Conservation (phyloP, 2,329 filamentous ascomycete species). For the Nemania bipapillata region DNA sequence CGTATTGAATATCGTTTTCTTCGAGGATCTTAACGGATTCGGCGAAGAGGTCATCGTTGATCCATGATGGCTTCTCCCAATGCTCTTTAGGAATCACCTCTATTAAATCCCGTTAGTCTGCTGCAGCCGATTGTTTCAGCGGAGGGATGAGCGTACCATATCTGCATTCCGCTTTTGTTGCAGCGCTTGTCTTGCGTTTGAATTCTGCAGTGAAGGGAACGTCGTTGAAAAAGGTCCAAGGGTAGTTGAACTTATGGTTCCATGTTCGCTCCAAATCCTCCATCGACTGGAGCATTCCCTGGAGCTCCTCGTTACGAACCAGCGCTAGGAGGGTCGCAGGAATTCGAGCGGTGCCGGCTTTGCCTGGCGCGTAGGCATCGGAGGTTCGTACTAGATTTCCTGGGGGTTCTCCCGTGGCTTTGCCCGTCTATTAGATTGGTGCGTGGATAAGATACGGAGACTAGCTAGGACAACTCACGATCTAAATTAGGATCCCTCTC, state of each 20-base stretch:
- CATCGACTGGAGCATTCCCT: slow-evolving; percentile 88
- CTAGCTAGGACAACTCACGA: slow-evolving; percentile 65
- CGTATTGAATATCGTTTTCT: slow-evolving; percentile 90
- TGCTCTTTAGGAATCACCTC: slow-evolving; percentile 93
- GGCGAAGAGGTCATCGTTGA: slow-evolving; percentile 84
- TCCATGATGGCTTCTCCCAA: slow-evolving; percentile 92
- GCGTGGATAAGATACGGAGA: not conserved
- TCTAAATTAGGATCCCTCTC: slow-evolving; percentile 87
- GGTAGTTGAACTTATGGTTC: slow-evolving; percentile 99
- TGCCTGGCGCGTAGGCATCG: slow-evolving; percentile 80
- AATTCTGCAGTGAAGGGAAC: slow-evolving; percentile 93
- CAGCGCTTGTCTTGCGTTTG: slow-evolving; percentile 80
- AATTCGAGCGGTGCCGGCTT: slow-evolving; percentile 81
- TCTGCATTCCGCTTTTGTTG: slow-evolving; percentile 86
- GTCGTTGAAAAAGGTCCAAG: slow-evolving; percentile 99
- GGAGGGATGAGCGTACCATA: slow-evolving; percentile 70
- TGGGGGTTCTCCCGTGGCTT: slow-evolving; percentile 85
- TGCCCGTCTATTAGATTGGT: slow-evolving; percentile 29
- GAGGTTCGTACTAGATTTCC: slow-evolving; percentile 78
- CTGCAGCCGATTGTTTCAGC: not conserved
- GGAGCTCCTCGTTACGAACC: slow-evolving; percentile 89
- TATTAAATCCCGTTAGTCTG: slow-evolving; percentile 55
- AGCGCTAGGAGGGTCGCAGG: slow-evolving; percentile 92
- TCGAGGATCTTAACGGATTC: slow-evolving; percentile 86
- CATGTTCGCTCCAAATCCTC: slow-evolving; percentile 90